phyloP scores from a whole-genome alignment of 176 grass and related monocot genomes.

The Eragrostis nindensis region DNA sequence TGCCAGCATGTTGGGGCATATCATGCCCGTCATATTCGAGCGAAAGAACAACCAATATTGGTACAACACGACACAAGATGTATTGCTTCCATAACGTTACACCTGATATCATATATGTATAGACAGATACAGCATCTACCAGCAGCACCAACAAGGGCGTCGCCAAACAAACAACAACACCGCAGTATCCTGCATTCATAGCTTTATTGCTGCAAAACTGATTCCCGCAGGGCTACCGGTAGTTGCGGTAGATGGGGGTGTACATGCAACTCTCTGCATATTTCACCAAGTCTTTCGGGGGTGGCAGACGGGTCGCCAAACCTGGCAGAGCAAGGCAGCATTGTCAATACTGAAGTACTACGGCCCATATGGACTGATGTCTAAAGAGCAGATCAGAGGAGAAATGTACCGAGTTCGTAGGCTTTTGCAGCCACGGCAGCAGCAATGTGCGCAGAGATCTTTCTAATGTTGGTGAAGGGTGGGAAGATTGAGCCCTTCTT shows the following conservation, averaged over 20 bases:
- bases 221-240: constrained; percentile 51
- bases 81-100: constrained; percentile 34
- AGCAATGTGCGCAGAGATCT: constrained; percentile 88
- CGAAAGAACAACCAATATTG: constrained; percentile 25
- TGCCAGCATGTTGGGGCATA: background rate
- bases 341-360: background rate
- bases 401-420: constrained; percentile 84
- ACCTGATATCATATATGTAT: constrained; percentile 33
- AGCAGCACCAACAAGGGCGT: constrained; percentile 16
- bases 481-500: constrained; percentile 85
- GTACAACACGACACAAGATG: constrained; percentile 15
- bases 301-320: constrained; percentile 78
- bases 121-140: constrained; percentile 18
- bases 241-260: constrained; percentile 77
- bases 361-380: background rate
- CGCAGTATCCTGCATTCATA: constrained; percentile 34
- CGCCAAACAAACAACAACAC: constrained; percentile 6
- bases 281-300: constrained; percentile 69
- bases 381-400: background rate
- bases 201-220: constrained; percentile 65
- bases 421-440: constrained; percentile 88
- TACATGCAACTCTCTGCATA: constrained; percentile 98
- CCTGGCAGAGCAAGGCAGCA: constrained; percentile 46
- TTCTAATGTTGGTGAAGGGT: constrained; percentile 85
- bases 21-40: background rate